These are phyloP conservation scores for Sporothrix brunneoviolacea DNA, from an alignment of 2,329 filamentous ascomycete species.

Conservation along the genomic window DNA sequence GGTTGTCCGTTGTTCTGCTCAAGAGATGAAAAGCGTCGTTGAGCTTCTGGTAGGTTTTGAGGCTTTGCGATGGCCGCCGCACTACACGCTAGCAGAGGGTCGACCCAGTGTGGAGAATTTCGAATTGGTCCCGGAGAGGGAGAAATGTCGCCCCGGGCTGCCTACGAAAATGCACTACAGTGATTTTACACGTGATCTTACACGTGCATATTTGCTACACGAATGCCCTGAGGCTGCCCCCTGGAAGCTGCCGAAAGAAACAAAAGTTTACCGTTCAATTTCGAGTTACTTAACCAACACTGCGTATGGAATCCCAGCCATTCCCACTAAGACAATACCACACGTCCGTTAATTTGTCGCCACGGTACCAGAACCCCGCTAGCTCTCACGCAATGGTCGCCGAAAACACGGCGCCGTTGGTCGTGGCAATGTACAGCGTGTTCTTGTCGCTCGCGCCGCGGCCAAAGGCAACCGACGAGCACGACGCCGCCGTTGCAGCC, in stretches of 20 bases:
- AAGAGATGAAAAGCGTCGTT: not conserved
- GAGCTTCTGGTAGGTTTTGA: conserved; percentile 1
- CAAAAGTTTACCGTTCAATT: no score
- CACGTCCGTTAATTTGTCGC: no score
- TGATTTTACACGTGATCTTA: no score
- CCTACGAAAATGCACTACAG: no score
- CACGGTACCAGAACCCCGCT: no score
- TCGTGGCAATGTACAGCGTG: conserved; percentile 9
- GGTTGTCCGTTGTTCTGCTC: not conserved
- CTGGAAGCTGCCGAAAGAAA: no score
- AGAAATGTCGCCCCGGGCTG: conserved; percentile 10
- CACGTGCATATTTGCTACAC: no score
- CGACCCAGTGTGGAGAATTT: conserved; percentile 7
- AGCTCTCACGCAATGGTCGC: not conserved
- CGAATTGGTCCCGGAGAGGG: not conserved
- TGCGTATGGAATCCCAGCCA: no score
- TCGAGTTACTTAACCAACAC: no score
- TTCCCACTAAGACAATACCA: no score
- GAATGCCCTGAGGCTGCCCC: no score
- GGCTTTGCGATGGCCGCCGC: not conserved
- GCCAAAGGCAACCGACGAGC: conserved; percentile 10
- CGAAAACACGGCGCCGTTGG: conserved; percentile 6
- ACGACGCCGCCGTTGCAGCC: not conserved
- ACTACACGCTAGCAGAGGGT: conserved; percentile 1
- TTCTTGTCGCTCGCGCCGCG: conserved; percentile 5